These are phyloP conservation scores for Rhododendron griersonianum DNA, from an alignment of 148 eudicot genomes.

Conservation along the genomic window DNA sequence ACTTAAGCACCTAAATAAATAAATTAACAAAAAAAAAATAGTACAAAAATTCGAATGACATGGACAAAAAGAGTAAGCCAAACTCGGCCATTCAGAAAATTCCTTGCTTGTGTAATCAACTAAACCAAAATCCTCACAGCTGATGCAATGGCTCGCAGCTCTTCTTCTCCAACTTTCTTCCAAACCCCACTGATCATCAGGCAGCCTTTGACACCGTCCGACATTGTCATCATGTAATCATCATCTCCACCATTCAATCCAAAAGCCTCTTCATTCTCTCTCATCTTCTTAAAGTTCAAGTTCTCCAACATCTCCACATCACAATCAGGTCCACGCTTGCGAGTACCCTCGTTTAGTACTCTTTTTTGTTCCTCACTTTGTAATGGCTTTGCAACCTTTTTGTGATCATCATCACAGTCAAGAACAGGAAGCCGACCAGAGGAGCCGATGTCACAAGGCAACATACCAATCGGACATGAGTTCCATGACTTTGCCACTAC, in stretches of 20 bases:
- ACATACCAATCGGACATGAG: slow-evolving; percentile 77
- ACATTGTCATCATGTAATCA: not conserved
- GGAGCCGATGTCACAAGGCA: slow-evolving; percentile 51
- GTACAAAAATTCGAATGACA: not conserved
- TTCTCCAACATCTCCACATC: slow-evolving; percentile 24
- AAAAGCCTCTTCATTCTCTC: slow-evolving; percentile 17
- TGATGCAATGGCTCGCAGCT: slow-evolving; percentile 49
- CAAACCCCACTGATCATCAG: slow-evolving; percentile 62
- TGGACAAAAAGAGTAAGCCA: not conserved
- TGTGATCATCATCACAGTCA: slow-evolving; percentile 20
- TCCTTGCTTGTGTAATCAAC: not conserved
- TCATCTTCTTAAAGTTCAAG: slow-evolving; percentile 34
- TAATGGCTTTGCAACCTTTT: slow-evolving; percentile 10
- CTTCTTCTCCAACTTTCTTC: slow-evolving; percentile 57
- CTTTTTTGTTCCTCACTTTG: slow-evolving; percentile 17
- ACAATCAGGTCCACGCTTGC: slow-evolving; percentile 47
- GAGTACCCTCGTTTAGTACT: slow-evolving; percentile 18
- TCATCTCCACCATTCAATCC: slow-evolving; percentile 18
- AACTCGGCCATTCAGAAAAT: not conserved
- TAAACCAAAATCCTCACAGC: slow-evolving; percentile 42
- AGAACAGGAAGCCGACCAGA: slow-evolving; percentile 66
- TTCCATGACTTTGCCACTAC: slow-evolving; percentile 67
- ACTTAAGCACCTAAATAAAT: not conserved
- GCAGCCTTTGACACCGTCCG: slow-evolving; percentile 34
- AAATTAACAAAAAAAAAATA: not conserved